phyloP scores from a whole-genome alignment of 345 rosid species.

The Euphorbia lathyris region DNA sequence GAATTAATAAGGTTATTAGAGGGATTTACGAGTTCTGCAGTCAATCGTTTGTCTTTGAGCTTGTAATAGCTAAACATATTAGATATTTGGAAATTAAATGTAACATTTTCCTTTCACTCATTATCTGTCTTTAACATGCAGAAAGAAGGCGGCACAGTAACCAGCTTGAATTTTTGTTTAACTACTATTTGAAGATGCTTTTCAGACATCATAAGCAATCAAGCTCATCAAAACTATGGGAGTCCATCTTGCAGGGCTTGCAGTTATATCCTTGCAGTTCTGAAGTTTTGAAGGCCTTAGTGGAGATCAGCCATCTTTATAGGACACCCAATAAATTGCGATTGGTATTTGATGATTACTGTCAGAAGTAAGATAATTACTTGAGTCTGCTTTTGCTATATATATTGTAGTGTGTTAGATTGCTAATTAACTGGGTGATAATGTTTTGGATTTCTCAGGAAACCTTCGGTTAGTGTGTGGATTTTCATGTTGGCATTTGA shows the following conservation, averaged over 20 bases:
- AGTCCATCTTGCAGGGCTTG: conserved; percentile 62
- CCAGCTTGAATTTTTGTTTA: conserved; percentile 62
- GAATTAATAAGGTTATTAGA: too few species aligned
- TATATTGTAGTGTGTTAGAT: background rate
- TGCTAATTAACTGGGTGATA: background rate
- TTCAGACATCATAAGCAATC: conserved; percentile 59
- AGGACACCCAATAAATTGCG: conserved; percentile 81
- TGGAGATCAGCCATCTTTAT: conserved; percentile 65
- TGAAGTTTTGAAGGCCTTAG: conserved; percentile 54
- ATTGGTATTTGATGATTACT: conserved; percentile 59
- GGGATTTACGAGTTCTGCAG: too few species aligned
- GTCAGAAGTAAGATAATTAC: conserved; percentile 45
- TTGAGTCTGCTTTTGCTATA: too few species aligned
- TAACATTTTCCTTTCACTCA: background rate
- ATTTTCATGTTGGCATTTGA: conserved; percentile 77
- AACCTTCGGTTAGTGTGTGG: conserved; percentile 67
- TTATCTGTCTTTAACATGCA: conserved; percentile 27
- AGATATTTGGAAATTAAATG: background rate
- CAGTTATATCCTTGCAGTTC: conserved; percentile 73
- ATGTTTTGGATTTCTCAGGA: conserved; percentile 44
- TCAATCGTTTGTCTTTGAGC: background rate
- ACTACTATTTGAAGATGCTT: conserved; percentile 61
- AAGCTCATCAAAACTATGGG: conserved; percentile 64
- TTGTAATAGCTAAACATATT: background rate
- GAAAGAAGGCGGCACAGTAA: conserved; percentile 73